Percentiles rank a stretch among this genome's conserved stretches.
Evolutionary conservation across 202 grass and related monocot species (phyloP).

Genomic region (Sporobolus alterniflorus): DNA sequence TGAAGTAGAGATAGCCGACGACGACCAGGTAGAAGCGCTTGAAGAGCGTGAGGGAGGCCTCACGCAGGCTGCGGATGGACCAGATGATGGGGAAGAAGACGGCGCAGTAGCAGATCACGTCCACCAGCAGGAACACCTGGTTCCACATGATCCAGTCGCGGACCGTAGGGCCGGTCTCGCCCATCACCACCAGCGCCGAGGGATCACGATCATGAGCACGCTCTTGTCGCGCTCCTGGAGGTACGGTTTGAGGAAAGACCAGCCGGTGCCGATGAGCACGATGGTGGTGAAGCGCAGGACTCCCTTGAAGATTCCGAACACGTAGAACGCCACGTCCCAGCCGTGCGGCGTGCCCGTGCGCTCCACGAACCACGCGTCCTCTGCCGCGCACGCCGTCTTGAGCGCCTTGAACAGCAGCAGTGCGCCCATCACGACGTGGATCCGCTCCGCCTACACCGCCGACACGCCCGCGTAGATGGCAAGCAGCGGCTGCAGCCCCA

Average conservation of each 20-base stretch:
- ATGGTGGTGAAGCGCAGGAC: constrained; percentile 67
- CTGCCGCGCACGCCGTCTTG: constrained; percentile 63
- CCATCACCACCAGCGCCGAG: constrained; percentile 54
- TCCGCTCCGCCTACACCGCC: constrained; percentile 46
- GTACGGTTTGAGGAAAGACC: constrained; percentile 80
- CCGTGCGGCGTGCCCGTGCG: constrained; percentile 65
- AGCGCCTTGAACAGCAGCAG: constrained; percentile 79
- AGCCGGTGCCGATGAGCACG: constrained; percentile 75
- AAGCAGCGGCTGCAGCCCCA: constrained; percentile 59
- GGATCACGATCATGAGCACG: constrained; percentile 66
- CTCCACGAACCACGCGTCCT: constrained; percentile 63
- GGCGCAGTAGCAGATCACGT: constrained; percentile 69
- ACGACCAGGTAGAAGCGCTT: constrained; percentile 76
- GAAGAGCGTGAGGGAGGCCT: constrained; percentile 77
- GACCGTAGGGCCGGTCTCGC: constrained; percentile 58
- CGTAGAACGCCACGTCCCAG: constrained; percentile 79
- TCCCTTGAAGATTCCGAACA: constrained; percentile 73
- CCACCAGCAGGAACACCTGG: constrained; percentile 66
- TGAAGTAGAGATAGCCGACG: constrained; percentile 77
- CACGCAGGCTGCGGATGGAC: constrained; percentile 70
- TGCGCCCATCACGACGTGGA: constrained; percentile 59
- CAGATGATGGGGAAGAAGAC: constrained; percentile 73
- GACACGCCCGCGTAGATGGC: constrained; percentile 51
- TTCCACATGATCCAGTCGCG: constrained; percentile 56
- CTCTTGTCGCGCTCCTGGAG: constrained; percentile 74